Percentiles rank a stretch among this genome's conserved stretches.
These are phyloP conservation scores for Hypholoma fasciculare DNA, from an alignment of 768 basidiomycete genomes.

Conservation along the genomic window DNA sequence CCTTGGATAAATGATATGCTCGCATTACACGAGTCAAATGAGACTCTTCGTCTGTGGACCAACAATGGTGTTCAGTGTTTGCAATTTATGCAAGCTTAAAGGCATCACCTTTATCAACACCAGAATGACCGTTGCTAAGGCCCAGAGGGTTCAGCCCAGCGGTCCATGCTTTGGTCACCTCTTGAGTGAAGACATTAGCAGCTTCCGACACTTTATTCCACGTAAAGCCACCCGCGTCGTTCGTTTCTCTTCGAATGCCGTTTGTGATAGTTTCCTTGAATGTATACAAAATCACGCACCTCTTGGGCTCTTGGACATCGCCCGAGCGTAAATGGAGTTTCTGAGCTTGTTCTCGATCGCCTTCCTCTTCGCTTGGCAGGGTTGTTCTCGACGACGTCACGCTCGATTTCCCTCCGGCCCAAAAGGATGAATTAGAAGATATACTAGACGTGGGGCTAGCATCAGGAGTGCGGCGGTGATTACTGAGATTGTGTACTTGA, in stretches of 20 bases:
- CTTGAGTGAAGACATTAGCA: conserved; percentile 53
- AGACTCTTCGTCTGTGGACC: conserved; percentile 49
- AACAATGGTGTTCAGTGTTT: background rate
- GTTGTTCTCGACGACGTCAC: conserved; percentile 44
- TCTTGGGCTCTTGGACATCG: background rate
- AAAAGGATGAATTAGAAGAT: conserved; percentile 34
- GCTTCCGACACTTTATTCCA: conserved; percentile 61
- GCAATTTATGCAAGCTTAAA: conserved; percentile 23
- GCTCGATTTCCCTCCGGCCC: conserved; percentile 34
- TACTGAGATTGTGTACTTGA: background rate
- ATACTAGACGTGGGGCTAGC: conserved; percentile 22
- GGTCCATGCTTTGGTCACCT: conserved; percentile 59
- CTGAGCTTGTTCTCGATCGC: background rate
- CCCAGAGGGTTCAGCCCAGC: conserved; percentile 36
- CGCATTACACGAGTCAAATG: conserved; percentile 67
- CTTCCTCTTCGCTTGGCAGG: conserved; percentile 37
- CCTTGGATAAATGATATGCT: conserved; percentile 64
- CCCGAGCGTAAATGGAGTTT: background rate
- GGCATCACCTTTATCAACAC: background rate
- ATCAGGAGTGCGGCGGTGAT: conserved; percentile 16
- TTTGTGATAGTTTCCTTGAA: background rate
- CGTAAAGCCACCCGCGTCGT: conserved; percentile 9
- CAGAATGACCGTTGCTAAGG: conserved; percentile 43
- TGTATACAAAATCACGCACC: background rate
- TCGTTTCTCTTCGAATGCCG: background rate